These are phyloP conservation scores for Eutypella sp. DNA, from an alignment of 2,329 filamentous ascomycete genomes.

Conservation along the genomic window DNA sequence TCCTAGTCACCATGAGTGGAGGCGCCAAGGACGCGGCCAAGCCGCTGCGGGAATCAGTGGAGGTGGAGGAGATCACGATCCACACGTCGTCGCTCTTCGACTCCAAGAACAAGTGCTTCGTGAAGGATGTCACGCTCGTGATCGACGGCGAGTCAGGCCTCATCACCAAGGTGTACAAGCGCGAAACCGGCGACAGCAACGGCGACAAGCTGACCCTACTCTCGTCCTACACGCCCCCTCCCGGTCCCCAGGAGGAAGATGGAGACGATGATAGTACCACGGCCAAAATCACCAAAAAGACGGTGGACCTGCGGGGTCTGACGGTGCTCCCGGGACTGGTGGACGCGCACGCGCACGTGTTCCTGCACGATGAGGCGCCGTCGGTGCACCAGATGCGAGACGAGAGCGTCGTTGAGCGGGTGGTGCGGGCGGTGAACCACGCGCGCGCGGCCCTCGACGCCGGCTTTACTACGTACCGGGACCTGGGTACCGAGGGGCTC, in stretches of 20 bases:
- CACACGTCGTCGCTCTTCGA: slow-evolving; percentile 23
- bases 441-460: slow-evolving; percentile 47
- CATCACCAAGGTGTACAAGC: slow-evolving; percentile 15
- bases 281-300: background rate
- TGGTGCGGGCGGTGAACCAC: slow-evolving; percentile 50
- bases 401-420: slow-evolving; percentile 51
- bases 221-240: too few species aligned
- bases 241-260: too few species aligned
- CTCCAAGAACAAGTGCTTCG: slow-evolving; percentile 19
- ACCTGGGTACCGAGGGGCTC: slow-evolving; percentile 50
- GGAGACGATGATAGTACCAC: too few species aligned
- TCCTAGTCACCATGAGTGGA: slow-evolving; percentile 1
- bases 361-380: slow-evolving; percentile 39
- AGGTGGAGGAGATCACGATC: slow-evolving; percentile 12
- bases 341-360: slow-evolving; percentile 53
- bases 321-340: slow-evolving; percentile 49
- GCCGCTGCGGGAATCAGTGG: slow-evolving; percentile 1
- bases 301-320: slow-evolving; percentile 48
- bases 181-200: too few species aligned
- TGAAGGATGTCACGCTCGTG: slow-evolving; percentile 14
- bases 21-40: too few species aligned
- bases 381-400: slow-evolving; percentile 47
- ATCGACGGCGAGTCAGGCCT: slow-evolving; percentile 19
- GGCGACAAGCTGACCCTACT: too few species aligned
- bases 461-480: slow-evolving; percentile 55